Evolutionary conservation across 768 basidiomycete species (phyloP).

Genomic region (Tulasnella sp.): DNA sequence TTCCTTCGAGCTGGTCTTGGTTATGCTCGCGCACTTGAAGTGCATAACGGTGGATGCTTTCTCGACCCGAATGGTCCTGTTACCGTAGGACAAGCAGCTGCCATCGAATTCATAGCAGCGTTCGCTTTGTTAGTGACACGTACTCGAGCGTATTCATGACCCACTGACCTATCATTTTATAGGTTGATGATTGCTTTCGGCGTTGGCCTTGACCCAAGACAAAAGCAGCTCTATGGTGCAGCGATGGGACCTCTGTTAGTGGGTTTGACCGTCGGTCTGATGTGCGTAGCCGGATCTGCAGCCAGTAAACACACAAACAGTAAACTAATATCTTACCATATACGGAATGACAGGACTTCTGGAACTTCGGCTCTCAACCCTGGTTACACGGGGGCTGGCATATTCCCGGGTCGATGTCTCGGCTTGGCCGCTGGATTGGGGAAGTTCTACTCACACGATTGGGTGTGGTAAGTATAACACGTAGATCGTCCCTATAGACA

Average conservation of each 20-base stretch:
- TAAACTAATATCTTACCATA: not conserved
- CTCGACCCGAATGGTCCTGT: conserved; percentile 29
- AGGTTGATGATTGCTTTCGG: conserved; percentile 22
- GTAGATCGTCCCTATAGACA: not conserved
- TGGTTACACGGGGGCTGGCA: conserved; percentile 23
- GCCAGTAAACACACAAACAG: not conserved
- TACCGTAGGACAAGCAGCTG: conserved; percentile 21
- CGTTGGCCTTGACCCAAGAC: conserved; percentile 26
- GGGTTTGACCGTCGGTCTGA: conserved; percentile 8
- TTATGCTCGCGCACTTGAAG: not conserved
- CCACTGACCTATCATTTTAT: not conserved
- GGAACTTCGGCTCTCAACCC: conserved; percentile 23
- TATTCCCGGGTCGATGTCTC: conserved; percentile 13
- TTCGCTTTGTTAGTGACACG: conserved; percentile 4
- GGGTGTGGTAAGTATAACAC: conserved; percentile 12
- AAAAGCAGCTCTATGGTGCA: conserved; percentile 24
- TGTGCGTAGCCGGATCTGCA: not conserved
- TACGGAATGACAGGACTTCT: not conserved
- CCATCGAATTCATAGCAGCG: conserved; percentile 25
- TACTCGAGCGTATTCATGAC: not conserved
- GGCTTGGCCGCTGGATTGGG: conserved; percentile 12
- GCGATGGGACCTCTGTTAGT: conserved; percentile 4
- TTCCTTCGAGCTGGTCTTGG: conserved; percentile 27
- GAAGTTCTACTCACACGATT: conserved; percentile 19
- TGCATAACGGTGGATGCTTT: conserved; percentile 27